A percentile compares a stretch with the other conserved stretches of the same genome.
Evolutionary conservation across 208 protist genomes (phyloP).

Genomic region (Crithidia expoeki): DNA sequence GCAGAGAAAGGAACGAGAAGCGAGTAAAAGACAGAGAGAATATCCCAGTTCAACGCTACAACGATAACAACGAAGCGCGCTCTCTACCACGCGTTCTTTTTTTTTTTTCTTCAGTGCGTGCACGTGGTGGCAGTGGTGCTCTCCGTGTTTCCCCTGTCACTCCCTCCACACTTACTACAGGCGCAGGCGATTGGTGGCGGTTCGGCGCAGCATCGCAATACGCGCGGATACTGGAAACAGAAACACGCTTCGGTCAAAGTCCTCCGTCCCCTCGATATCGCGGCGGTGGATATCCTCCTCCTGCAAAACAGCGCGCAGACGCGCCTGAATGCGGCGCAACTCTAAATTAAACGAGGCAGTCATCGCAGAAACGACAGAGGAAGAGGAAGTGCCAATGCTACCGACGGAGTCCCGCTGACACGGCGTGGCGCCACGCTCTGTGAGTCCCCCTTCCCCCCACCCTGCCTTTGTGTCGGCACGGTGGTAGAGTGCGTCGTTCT

Average conservation of each 20-base stretch:
- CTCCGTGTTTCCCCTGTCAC: neutral
- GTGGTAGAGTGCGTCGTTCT: conserved; percentile 19
- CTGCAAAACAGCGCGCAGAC: conserved; percentile 44
- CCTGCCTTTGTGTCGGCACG: neutral
- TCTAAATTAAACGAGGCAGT: conserved; percentile 10
- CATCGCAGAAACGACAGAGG: neutral
- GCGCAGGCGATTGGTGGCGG: conserved; percentile 13
- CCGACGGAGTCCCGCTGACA: neutral
- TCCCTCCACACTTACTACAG: neutral
- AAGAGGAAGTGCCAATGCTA: neutral
- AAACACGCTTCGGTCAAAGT: conserved; percentile 65
- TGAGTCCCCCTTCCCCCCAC: neutral
- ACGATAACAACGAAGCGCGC: neutral
- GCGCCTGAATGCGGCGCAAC: conserved; percentile 40
- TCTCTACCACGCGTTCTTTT: neutral
- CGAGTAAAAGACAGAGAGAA: neutral
- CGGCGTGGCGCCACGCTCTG: neutral
- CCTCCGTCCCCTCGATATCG: conserved; percentile 71
- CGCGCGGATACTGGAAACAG: conserved; percentile 58
- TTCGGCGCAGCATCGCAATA: conserved; percentile 42
- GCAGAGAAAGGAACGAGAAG: neutral
- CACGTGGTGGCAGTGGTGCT: neutral
- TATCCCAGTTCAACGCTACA: neutral
- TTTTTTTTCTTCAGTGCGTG: too few species aligned
- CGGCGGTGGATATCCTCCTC: conserved; percentile 74